Percentiles rank a stretch among this genome's conserved stretches.
phyloP scores from a whole-genome alignment of 768 basidiomycete species.

The Boletus sensibilis region DNA sequence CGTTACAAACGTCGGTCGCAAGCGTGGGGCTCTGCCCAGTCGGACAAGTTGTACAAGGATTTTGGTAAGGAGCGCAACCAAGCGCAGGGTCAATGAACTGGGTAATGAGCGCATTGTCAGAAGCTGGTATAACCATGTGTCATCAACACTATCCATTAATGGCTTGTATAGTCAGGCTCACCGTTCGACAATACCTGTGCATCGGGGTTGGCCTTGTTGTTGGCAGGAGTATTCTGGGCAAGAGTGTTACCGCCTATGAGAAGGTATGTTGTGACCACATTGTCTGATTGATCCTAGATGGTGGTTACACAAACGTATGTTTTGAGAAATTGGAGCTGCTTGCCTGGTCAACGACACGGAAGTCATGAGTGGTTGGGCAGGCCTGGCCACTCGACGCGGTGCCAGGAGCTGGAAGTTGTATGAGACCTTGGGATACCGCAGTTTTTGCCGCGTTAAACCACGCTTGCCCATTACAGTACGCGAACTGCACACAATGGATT shows the following conservation, averaged over 20 bases:
- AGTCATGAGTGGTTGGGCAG: conserved; percentile 29
- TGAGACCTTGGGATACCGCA: conserved; percentile 21
- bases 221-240: conserved; percentile 27
- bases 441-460: conserved; percentile 24
- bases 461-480: conserved; percentile 24
- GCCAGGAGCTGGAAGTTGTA: conserved; percentile 23
- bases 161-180: not conserved
- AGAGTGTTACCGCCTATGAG: conserved; percentile 22
- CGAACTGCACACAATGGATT: conserved; percentile 15
- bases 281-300: conserved; percentile 29
- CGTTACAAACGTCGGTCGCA: conserved; percentile 20
- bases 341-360: conserved; percentile 29
- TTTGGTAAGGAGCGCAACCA: conserved; percentile 25
- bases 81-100: conserved; percentile 27
- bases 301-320: not conserved
- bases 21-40: conserved; percentile 19
- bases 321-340: not conserved
- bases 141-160: not conserved
- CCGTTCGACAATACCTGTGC: conserved; percentile 26
- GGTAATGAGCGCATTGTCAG: conserved; percentile 28
- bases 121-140: conserved; percentile 11
- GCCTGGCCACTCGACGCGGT: conserved; percentile 19
- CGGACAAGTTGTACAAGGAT: conserved; percentile 27
- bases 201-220: conserved; percentile 24
- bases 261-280: conserved; percentile 30